Conservation (phyloP, 2,329 filamentous ascomycete genomes). For the Leptographium procerum region DNA sequence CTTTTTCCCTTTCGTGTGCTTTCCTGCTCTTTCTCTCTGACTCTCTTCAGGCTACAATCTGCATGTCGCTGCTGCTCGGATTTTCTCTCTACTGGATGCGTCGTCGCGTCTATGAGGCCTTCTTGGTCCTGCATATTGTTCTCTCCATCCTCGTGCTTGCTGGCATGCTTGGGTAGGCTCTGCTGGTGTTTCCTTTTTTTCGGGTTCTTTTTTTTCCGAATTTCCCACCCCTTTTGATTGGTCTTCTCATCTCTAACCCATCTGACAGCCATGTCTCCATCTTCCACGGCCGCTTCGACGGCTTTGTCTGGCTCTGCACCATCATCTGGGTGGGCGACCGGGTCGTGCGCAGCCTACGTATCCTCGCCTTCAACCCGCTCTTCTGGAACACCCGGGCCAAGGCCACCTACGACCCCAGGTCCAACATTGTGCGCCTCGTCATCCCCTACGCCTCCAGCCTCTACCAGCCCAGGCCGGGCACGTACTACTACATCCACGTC, state of each 20-base stretch:
- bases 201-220: not conserved
- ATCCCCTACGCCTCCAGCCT: conserved; percentile 22
- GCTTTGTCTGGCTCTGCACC: conserved; percentile 3
- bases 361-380: conserved; percentile 26
- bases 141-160: conserved; percentile 28
- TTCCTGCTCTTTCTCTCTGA: not conserved
- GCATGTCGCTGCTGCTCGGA: conserved; percentile 32
- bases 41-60: conserved; percentile 23
- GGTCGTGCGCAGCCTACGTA: conserved; percentile 25
- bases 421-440: conserved; percentile 30
- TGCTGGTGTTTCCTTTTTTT: conserved; percentile 15
- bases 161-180: conserved; percentile 15
- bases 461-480: conserved; percentile 24
- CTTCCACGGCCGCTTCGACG: conserved; percentile 31
- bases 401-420: conserved; percentile 23
- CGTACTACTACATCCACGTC: conserved; percentile 33
- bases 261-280: conserved; percentile 24
- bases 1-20: not conserved
- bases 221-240: no score
- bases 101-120: conserved; percentile 39
- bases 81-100: conserved; percentile 42
- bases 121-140: conserved; percentile 30
- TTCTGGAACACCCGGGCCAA: conserved; percentile 15
- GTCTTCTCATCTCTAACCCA: not conserved
- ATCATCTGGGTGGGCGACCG: conserved; percentile 11